These are phyloP conservation scores for Leishmania aethiopica DNA, from an alignment of 208 protist genomes.

Conservation along the genomic window DNA sequence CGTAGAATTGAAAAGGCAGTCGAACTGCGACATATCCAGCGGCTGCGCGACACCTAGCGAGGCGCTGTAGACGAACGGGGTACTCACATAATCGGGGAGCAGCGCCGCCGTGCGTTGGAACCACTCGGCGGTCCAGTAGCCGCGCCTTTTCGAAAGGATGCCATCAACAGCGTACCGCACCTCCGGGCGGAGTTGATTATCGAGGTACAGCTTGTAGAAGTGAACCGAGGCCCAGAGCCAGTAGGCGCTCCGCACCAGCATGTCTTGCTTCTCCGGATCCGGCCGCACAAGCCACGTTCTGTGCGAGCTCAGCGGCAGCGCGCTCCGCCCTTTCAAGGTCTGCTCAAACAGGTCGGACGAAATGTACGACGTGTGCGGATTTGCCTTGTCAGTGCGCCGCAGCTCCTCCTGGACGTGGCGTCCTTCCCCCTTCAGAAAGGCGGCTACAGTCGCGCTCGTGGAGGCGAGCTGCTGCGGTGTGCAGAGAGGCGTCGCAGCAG, in stretches of 20 bases:
- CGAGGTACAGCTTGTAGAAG: constrained; percentile 75
- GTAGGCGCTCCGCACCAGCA: constrained; percentile 69
- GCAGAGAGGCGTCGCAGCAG: constrained; percentile 56
- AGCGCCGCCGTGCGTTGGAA: constrained; percentile 78
- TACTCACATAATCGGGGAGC: constrained; percentile 57
- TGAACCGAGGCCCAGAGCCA: constrained; percentile 75
- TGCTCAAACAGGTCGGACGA: constrained; percentile 81
- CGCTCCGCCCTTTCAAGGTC: constrained; percentile 49
- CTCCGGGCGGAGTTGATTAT: constrained; percentile 73
- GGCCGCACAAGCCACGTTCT: constrained; percentile 53
- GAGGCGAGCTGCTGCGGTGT: constrained; percentile 43
- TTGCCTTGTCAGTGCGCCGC: constrained; percentile 71
- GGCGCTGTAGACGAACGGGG: constrained; percentile 46
- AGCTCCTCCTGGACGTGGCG: constrained; percentile 68
- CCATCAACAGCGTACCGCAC: constrained; percentile 38
- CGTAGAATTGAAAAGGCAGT: constrained; percentile 84
- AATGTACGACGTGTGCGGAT: constrained; percentile 88
- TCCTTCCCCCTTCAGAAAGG: constrained; percentile 65
- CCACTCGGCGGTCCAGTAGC: constrained; percentile 77
- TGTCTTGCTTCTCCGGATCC: constrained; percentile 61
- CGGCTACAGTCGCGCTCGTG: constrained; percentile 40
- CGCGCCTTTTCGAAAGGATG: constrained; percentile 1
- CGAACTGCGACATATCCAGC: constrained; percentile 83
- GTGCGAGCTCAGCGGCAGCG: constrained; percentile 75
- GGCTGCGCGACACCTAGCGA: constrained; percentile 67